These are phyloP conservation scores for Nephelium lappaceum DNA, from an alignment of 345 rosid genomes.

Conservation along the genomic window DNA sequence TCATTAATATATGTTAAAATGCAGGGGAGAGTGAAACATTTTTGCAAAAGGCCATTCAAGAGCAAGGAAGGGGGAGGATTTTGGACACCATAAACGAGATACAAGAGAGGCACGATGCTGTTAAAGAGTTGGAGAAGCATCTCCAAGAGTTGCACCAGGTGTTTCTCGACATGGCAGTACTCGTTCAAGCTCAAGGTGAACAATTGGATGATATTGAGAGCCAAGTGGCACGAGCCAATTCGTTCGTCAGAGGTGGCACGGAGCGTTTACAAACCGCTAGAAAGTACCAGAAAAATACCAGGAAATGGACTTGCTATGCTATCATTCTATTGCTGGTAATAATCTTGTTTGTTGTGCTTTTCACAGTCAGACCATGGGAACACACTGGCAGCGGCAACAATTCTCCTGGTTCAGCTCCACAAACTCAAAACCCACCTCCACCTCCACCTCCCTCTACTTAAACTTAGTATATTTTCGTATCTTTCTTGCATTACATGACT, in stretches of 20 bases:
- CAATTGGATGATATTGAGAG: conserved; percentile 80
- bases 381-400: conserved; percentile 17
- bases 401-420: not conserved
- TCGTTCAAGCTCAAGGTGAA: conserved; percentile 77
- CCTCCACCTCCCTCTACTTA: not conserved
- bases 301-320: conserved; percentile 81
- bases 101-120: conserved; percentile 91
- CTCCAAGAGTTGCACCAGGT: conserved; percentile 88
- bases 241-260: conserved; percentile 66
- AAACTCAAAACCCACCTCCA: not conserved
- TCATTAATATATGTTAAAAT: not conserved
- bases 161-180: conserved; percentile 83
- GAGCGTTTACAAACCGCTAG: conserved; percentile 61
- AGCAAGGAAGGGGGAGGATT: conserved; percentile 83
- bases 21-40: conserved; percentile 92
- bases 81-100: conserved; percentile 79
- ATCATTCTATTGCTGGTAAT: conserved; percentile 63
- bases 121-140: conserved; percentile 74
- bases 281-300: conserved; percentile 64
- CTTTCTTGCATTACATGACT: too few relatives aligned
- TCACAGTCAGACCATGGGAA: conserved; percentile 65
- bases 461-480: not conserved
- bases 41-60: conserved; percentile 87
- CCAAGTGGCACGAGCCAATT: conserved; percentile 74
- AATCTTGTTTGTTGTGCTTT: conserved; percentile 58